Evolutionary conservation across 306 rosid species (phyloP).

Genomic region (Lathyrus oleraceus): DNA sequence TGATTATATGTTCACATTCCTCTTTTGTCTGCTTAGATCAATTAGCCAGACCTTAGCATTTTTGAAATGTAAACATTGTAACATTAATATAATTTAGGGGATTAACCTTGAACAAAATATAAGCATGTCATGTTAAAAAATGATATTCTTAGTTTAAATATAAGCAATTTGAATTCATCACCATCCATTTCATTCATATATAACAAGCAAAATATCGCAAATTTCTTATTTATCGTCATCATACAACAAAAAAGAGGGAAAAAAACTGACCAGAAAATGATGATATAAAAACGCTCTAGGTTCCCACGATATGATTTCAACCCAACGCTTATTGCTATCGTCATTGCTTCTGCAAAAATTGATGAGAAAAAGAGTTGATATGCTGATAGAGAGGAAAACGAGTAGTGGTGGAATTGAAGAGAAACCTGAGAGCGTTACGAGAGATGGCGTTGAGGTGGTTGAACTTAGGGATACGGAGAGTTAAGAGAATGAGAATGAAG

Average conservation of each 20-base stretch:
- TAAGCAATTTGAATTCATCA: no score
- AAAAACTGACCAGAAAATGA: slow-evolving; percentile 65
- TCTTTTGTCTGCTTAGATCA: slow-evolving; percentile 66
- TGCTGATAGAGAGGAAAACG: not conserved
- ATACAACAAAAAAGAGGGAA: no score
- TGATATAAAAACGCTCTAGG: slow-evolving; percentile 92
- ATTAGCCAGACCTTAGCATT: slow-evolving; percentile 34
- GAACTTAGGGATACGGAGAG: slow-evolving; percentile 65
- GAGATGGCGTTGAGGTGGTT: slow-evolving; percentile 69
- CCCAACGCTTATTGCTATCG: slow-evolving; percentile 56
- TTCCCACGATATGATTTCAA: slow-evolving; percentile 86
- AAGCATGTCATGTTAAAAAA: no score
- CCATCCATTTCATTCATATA: no score
- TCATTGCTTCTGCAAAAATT: slow-evolving; percentile 31
- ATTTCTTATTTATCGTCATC: no score
- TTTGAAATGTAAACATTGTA: not conserved
- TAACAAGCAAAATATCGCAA: no score
- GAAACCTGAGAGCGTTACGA: slow-evolving; percentile 41
- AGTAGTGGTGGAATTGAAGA: not conserved
- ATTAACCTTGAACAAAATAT: no score
- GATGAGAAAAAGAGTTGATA: not conserved
- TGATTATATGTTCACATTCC: slow-evolving; percentile 83
- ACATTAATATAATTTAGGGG: not conserved
- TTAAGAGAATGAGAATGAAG: slow-evolving; percentile 68
- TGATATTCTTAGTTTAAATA: no score